Evolutionary conservation across 2,329 filamentous ascomycete species (phyloP), one percentile per base, ranked within the genome.

Genomic region (Alternaria triticimaculans): DNA sequence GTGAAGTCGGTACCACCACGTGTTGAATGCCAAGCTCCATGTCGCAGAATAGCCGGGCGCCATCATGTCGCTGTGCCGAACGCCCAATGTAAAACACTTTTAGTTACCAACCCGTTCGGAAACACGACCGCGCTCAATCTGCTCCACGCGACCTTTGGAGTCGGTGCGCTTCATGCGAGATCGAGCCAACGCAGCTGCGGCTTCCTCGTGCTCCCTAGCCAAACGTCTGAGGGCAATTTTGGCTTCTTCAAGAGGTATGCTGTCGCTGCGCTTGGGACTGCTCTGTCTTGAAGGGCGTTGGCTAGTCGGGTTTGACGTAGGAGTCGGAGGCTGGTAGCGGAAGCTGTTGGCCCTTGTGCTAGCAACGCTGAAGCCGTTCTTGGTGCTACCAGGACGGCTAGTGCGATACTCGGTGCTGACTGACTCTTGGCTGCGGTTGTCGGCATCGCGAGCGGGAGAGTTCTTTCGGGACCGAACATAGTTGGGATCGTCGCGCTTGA

Each of bases 401-500:
- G 64, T 69, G 49, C 68, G 72, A 49, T 69, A 77, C 58, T 70
- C 67, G 1, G 73, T 77, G 58, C 68, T 75, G 18, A 73, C 65
- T 2, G 76, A 78, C n/a, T 78, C 74, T 58, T 77, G 71, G 56
- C 74, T 76, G 15, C 59, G 66, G 28, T 65, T 55, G 54, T 66
- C 69, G 51, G 30, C 21, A 20, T 72, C 69, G 49, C 66, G 69
- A 2, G 73, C 72, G 30, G 68, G 66, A 4, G 74, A 76, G 26
- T 68, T 70, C 18, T 59, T 69, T 10, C 74, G 68, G 3, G 70
- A 72, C 11, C 68, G 67, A 30, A 72, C 62, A 49, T 77, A 80
- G 15, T 76, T 70, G 10, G 79, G 79, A 43, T 80, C 78, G 60
- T 81, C 79, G 65, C 76, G 72, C 60, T 77, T 77, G 50, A 76